Evolutionary conservation across 2,329 filamentous ascomycete species (phyloP).

Genomic region (Aspergillus calidoustus): DNA sequence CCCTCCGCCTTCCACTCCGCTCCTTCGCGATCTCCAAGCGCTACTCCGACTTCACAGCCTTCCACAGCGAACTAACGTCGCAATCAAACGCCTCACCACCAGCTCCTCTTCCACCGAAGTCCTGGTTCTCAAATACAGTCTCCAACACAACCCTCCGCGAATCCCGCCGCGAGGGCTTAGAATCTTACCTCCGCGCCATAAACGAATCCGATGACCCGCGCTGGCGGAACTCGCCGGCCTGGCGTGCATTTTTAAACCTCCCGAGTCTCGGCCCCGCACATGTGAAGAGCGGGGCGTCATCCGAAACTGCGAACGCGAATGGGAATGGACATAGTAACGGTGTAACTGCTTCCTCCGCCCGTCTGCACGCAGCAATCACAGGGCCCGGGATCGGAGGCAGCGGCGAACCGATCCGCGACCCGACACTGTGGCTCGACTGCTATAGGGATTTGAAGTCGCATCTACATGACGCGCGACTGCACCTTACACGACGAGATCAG

Average conservation of each 20-base stretch:
- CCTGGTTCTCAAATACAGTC: slow-evolving; percentile 63
- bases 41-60: slow-evolving; percentile 65
- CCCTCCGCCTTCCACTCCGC: slow-evolving; percentile 64
- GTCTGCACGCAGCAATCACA: slow-evolving; percentile 49
- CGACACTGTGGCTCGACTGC: slow-evolving; percentile 66
- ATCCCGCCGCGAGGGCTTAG: slow-evolving; percentile 60
- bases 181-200: slow-evolving; percentile 63
- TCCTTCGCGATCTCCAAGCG: slow-evolving; percentile 64
- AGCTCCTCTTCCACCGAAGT: slow-evolving; percentile 60
- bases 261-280: slow-evolving; percentile 41
- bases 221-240: slow-evolving; percentile 62
- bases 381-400: slow-evolving; percentile 35
- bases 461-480: slow-evolving; percentile 63
- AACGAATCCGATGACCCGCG: slow-evolving; percentile 59
- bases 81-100: slow-evolving; percentile 59
- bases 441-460: slow-evolving; percentile 63
- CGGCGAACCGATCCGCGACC: slow-evolving; percentile 50
- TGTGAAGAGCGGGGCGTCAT: not conserved
- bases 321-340: slow-evolving; percentile 17
- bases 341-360: slow-evolving; percentile 37
- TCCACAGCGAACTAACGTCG: slow-evolving; percentile 57
- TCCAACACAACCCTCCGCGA: slow-evolving; percentile 62
- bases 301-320: slow-evolving; percentile 21
- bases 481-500: slow-evolving; percentile 64
- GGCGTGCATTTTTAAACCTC: slow-evolving; percentile 63